phyloP scores from a whole-genome alignment of 1,139 yeast genomes.

The Yamadazyma diospyri region DNA sequence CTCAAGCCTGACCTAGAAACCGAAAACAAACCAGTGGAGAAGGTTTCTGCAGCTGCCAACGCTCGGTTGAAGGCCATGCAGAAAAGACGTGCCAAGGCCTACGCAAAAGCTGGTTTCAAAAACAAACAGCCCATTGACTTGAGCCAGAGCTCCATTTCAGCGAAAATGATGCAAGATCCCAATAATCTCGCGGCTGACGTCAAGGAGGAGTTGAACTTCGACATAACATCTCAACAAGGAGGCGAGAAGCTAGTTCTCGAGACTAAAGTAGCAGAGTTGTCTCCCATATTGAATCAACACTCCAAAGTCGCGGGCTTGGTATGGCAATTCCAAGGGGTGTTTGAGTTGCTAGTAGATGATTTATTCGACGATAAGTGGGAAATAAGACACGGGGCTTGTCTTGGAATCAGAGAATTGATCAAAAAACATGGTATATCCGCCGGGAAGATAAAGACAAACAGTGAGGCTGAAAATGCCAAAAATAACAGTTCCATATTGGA shows the following conservation, averaged over 20 bases:
- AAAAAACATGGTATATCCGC: conserved; percentile 84
- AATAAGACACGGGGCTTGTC: conserved; percentile 90
- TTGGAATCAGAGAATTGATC: conserved; percentile 85
- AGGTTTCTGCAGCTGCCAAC: conserved; percentile 37
- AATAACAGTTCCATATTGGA: conserved; percentile 74
- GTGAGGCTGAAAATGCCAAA: conserved; percentile 56
- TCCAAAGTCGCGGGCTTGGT: conserved; percentile 73
- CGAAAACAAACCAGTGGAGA: conserved; percentile 15
- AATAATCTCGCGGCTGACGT: conserved; percentile 12
- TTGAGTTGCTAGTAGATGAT: conserved; percentile 75
- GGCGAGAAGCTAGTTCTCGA: conserved; percentile 83
- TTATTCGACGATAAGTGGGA: conserved; percentile 91
- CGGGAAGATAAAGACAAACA: conserved; percentile 70
- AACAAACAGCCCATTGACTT: conserved; percentile 65
- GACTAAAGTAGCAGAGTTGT: conserved; percentile 62
- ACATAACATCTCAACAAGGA: conserved; percentile 76
- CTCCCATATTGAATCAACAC: conserved; percentile 73
- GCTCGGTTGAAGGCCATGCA: conserved; percentile 95
- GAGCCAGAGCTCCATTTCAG: conserved; percentile 72
- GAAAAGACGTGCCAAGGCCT: conserved; percentile 81
- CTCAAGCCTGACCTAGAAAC: conserved; percentile 12
- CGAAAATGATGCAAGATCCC: conserved; percentile 46
- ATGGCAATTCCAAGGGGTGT: conserved; percentile 98
- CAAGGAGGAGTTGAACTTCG: conserved; percentile 27
- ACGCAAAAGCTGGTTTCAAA: conserved; percentile 57